Evolutionary conservation across 306 rosid genomes (phyloP), one percentile per base, ranked within the genome.

Genomic region (Dalbergia cultrata): DNA sequence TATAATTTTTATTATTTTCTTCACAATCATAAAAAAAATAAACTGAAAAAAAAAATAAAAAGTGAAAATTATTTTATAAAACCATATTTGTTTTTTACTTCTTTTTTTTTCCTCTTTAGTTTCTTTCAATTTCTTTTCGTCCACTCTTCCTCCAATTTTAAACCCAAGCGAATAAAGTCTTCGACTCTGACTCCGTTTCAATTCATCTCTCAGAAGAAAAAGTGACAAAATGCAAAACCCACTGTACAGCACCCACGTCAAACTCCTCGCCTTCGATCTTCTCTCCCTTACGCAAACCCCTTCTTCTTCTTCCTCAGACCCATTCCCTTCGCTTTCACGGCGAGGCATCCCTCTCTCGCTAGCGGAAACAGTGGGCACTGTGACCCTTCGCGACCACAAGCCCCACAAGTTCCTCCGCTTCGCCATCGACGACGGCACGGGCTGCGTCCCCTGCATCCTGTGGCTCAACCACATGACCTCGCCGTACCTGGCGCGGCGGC

Each of bases 381-480:
- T 94, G 69, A 86, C 87, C 11, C 87, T 79, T 0, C 92, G 77
- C 2, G 90, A 91, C 13, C 77, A 76, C 77, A 92, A 90, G 72
- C 91, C 90, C 33, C 12, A 50, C 14, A 81, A 43, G 21, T 91
- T 91, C 78, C 92, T 92, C 68, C 77, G 88, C 45, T 92, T 95
- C 75, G 43, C 47, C 7, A 16, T 92, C 68, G 94, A 91, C 85
- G 97, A 91, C 68, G 98, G 94, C 78, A 90, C 97, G 4, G 93
- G 79, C 9, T 81, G 86, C 84, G 71, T 94, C 80, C 78, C 41
- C 35, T 94, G 97, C 79, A 70, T 94, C 61, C 93, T 94, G 41
- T 95, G 97, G 97, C 98, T 91, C 75, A 92, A 94, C 86, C 90
- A 94, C 0, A 80, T 75, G 39, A 31, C 74, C 1, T 91, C 97